These are phyloP conservation scores for Tricholoma sp. DNA, from an alignment of 768 basidiomycete species.

Conservation along the genomic window DNA sequence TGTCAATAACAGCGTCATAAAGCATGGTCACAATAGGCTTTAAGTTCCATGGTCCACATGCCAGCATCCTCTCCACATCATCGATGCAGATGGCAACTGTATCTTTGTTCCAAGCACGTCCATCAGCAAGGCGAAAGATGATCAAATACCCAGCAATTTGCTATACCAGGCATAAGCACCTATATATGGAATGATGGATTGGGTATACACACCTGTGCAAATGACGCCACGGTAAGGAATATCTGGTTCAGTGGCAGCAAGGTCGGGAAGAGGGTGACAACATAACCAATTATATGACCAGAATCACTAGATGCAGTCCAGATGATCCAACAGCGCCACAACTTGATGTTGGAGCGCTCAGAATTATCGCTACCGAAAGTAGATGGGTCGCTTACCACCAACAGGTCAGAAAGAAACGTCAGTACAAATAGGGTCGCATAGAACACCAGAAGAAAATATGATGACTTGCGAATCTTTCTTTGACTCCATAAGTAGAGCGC, in stretches of 20 bases:
- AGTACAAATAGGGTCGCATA: slow-evolving; percentile 37
- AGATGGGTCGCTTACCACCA: slow-evolving; percentile 22
- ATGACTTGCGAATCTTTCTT: slow-evolving; percentile 19
- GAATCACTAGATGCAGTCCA: slow-evolving; percentile 28
- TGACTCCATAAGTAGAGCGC: slow-evolving; percentile 33
- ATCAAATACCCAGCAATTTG: slow-evolving; percentile 44
- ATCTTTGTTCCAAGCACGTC: slow-evolving; percentile 35
- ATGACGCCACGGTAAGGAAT: slow-evolving; percentile 22
- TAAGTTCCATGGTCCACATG: no score
- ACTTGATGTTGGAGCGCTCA: slow-evolving; percentile 14
- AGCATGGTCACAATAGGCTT: no score
- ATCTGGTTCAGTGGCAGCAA: slow-evolving; percentile 26
- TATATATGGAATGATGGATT: background rate
- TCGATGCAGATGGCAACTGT: slow-evolving; percentile 20
- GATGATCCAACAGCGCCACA: slow-evolving; percentile 38
- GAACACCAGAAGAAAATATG: slow-evolving; percentile 32
- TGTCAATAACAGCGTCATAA: no score
- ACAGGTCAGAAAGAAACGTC: slow-evolving; percentile 35
- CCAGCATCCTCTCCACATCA: no score
- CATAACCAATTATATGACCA: slow-evolving; percentile 19
- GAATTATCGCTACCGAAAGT: background rate
- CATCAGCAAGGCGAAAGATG: slow-evolving; percentile 42
- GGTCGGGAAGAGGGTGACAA: slow-evolving; percentile 23
- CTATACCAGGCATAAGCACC: slow-evolving; percentile 16
- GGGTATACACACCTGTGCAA: slow-evolving; percentile 21